A percentile compares a stretch with the other conserved stretches of the same genome.
Evolutionary conservation across 2,329 filamentous ascomycete species (phyloP).

Genomic region (Ascocoryne sarcoides): DNA sequence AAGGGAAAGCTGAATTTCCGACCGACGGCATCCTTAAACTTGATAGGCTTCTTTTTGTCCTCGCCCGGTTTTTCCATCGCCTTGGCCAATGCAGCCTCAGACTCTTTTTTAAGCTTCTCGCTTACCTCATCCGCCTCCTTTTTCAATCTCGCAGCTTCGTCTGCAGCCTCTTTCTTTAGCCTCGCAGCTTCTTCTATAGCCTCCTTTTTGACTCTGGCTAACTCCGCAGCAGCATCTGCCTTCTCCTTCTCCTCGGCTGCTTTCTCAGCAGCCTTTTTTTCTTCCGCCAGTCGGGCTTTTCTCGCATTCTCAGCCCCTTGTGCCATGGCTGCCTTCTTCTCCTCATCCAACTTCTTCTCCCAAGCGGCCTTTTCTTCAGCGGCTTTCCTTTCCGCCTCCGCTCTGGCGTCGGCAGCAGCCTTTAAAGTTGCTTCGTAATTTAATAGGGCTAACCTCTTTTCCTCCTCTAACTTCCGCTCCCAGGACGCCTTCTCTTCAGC

Average conservation of each 20-base stretch:
- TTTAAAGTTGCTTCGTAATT: conserved; percentile 26
- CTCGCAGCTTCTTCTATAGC: conserved; percentile 32
- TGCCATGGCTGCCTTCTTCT: conserved; percentile 28
- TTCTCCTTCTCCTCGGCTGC: conserved; percentile 16
- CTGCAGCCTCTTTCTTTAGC: conserved; percentile 37
- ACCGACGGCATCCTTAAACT: conserved; percentile 85
- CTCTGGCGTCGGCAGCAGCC: conserved; percentile 33
- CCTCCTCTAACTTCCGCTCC: conserved; percentile 11
- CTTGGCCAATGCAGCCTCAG: conserved; percentile 40
- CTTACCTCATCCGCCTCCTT: conserved; percentile 18
- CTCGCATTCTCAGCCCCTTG: conserved; percentile 26
- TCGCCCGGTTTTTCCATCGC: conserved; percentile 26
- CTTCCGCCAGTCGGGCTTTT: conserved; percentile 16
- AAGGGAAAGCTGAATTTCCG: conserved; percentile 91
- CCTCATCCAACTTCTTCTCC: conserved; percentile 28
- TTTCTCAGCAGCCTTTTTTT: conserved; percentile 10
- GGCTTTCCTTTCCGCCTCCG: conserved; percentile 40
- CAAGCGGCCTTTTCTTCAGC: conserved; percentile 33
- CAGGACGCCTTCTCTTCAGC: conserved; percentile 9
- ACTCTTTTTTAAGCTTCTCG: conserved; percentile 30
- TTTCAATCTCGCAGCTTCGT: conserved; percentile 37
- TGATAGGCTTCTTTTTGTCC: conserved; percentile 56
- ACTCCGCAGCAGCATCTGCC: conserved; percentile 13
- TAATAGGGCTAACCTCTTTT: conserved; percentile 15
- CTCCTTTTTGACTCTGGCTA: conserved; percentile 22